Conservation (phyloP, 164 flowering plant genomes). For the Piper betle region DNA sequence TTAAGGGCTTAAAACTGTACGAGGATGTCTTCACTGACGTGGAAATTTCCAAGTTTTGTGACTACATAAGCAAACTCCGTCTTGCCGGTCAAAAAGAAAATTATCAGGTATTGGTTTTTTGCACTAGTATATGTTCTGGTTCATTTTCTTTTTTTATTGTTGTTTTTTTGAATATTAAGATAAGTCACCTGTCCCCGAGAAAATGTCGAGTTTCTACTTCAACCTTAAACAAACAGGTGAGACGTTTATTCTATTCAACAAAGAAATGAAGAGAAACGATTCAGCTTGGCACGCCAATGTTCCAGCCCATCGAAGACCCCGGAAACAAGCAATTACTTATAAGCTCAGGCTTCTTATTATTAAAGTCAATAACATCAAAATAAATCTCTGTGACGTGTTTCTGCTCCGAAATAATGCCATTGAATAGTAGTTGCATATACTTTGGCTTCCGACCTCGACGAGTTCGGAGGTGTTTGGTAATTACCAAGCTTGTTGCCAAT, state of each 20-base stretch:
- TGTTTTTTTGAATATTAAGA: not conserved
- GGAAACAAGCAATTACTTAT: constrained; percentile 18
- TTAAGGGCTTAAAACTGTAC: constrained; percentile 74
- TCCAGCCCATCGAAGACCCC: constrained; percentile 60
- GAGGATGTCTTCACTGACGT: constrained; percentile 61
- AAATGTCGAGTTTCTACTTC: not conserved
- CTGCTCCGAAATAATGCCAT: not conserved
- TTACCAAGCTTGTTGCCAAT: too few species aligned
- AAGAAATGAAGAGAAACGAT: constrained; percentile 76
- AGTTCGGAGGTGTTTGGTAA: too few species aligned
- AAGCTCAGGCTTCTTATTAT: not conserved
- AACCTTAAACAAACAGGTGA: constrained; percentile 38
- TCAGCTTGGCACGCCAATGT: constrained; percentile 88
- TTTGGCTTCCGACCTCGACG: too few species aligned
- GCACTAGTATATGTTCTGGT: not conserved
- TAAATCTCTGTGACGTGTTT: not conserved
- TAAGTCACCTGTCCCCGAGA: not conserved
- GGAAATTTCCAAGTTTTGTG: constrained; percentile 57
- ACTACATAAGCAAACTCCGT: constrained; percentile 58
- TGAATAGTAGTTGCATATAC: not conserved
- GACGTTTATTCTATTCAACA: constrained; percentile 72
- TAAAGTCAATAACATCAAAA: not conserved
- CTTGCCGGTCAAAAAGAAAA: constrained; percentile 65
- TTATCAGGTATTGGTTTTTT: constrained; percentile 44
- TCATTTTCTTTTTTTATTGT: not conserved